Percentiles rank a stretch among this genome's conserved stretches.
These are phyloP conservation scores for Neocallimastix lanati DNA, from an alignment of 192 early-diverging fungal species.

Conservation along the genomic window DNA sequence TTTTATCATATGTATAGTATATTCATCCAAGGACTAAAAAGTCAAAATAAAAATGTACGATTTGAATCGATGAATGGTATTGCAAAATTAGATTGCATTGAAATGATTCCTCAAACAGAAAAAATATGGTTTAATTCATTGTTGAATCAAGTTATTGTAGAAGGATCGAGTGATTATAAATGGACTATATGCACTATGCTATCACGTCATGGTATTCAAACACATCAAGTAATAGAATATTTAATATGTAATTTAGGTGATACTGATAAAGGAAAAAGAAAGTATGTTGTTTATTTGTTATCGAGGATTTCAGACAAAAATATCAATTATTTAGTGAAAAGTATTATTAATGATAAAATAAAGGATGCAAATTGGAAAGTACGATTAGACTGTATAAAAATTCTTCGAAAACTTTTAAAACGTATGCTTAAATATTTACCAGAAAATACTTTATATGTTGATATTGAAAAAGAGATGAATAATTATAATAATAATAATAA, in stretches of 20 bases:
- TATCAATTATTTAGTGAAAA: not conserved
- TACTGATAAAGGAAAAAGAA: not conserved
- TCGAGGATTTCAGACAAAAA: not conserved
- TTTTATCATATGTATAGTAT: not conserved
- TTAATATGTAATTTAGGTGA: not conserved
- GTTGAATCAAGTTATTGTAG: not conserved
- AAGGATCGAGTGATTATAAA: not conserved
- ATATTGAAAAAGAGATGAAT: not conserved
- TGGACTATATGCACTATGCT: not conserved
- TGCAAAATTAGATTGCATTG: not conserved
- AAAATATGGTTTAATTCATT: not conserved
- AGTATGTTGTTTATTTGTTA: not conserved
- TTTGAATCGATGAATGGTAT: not conserved
- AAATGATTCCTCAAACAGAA: not conserved
- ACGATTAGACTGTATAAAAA: not conserved
- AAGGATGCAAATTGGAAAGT: not conserved
- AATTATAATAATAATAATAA: not conserved
- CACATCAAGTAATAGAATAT: not conserved
- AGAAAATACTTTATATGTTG: not conserved
- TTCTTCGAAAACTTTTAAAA: not conserved
- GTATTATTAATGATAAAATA: not conserved
- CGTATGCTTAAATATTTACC: not conserved
- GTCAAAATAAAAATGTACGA: not conserved
- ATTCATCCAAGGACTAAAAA: not conserved
- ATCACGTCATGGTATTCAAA: not conserved